Conservation (phyloP, 192 early-diverging fungal species). For the Kappamyces sp. region DNA sequence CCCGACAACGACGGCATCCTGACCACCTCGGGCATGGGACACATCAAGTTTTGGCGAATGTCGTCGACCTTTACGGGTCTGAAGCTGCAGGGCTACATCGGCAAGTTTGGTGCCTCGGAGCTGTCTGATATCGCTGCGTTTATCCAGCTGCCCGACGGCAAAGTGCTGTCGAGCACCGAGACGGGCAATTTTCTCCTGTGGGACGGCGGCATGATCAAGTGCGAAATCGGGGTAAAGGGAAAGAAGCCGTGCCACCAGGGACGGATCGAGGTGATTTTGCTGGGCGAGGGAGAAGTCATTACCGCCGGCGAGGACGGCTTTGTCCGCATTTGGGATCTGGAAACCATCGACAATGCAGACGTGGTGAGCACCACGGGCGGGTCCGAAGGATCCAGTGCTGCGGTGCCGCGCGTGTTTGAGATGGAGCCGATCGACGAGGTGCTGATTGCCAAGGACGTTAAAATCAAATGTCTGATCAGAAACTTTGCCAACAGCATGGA, state of each 20-base stretch:
- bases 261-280: conserved; percentile 39
- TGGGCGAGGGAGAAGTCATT: conserved; percentile 48
- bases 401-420: conserved; percentile 44
- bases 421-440: conserved; percentile 56
- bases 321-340: conserved; percentile 56
- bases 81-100: conserved; percentile 56
- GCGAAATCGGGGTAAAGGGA: conserved; percentile 45
- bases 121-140: conserved; percentile 54
- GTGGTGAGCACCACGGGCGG: conserved; percentile 25
- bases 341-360: conserved; percentile 54
- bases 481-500: conserved; percentile 31
- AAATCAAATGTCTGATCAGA: conserved; percentile 28
- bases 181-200: conserved; percentile 58
- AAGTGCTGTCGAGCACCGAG: conserved; percentile 54
- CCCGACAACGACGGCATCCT: conserved; percentile 48
- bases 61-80: conserved; percentile 56
- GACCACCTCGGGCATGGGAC: conserved; percentile 60
- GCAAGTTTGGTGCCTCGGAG: conserved; percentile 58
- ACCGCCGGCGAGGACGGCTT: conserved; percentile 58
- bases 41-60: conserved; percentile 65
- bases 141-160: conserved; percentile 54
- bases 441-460: conserved; percentile 52
- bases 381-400: conserved; percentile 16
- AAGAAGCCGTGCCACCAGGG: conserved; percentile 49
- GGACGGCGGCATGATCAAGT: conserved; percentile 65